A percentile compares a stretch with the other conserved stretches of the same genome.
Conservation (phyloP, 2,329 filamentous ascomycete genomes). For the Microascus cirrosus region DNA sequence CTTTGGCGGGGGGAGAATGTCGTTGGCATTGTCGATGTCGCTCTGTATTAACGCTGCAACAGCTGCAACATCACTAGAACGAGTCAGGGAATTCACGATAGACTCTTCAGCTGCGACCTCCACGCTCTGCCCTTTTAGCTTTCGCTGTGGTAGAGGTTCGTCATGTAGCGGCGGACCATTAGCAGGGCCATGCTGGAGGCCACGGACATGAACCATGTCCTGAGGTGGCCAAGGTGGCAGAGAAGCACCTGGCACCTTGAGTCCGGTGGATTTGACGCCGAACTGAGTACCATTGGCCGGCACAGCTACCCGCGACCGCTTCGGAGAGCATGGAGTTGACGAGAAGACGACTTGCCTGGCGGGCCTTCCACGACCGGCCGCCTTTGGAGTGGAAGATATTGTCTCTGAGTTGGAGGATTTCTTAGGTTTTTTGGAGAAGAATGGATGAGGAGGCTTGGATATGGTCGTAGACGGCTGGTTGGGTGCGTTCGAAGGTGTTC, state of each 20-base stretch:
- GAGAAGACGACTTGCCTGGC: constrained; percentile 32
- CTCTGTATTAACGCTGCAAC: constrained; percentile 16
- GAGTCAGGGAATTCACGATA: constrained; percentile 21
- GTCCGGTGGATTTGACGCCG: constrained; percentile 27
- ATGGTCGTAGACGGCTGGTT: constrained; percentile 12
- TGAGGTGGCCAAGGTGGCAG: constrained; percentile 63
- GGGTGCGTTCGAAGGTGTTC: constrained; percentile 19
- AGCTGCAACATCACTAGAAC: constrained; percentile 13
- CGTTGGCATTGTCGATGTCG: constrained; percentile 19
- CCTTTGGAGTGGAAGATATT: not conserved
- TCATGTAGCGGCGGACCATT: not conserved
- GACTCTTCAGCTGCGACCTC: constrained; percentile 28
- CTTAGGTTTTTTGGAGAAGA: constrained; percentile 26
- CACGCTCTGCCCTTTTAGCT: constrained; percentile 37
- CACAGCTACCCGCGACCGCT: constrained; percentile 19
- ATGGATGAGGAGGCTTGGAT: constrained; percentile 27
- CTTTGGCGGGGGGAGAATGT: constrained; percentile 30
- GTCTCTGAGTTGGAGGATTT: constrained; percentile 1
- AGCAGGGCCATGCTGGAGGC: constrained; percentile 11
- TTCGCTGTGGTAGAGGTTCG: constrained; percentile 15
- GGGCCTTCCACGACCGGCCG: constrained; percentile 8
- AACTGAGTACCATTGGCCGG: constrained; percentile 26
- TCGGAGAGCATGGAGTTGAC: constrained; percentile 43
- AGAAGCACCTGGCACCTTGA: constrained; percentile 54
- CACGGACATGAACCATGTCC: constrained; percentile 53